These are phyloP conservation scores for Aureobasidium musti DNA, from an alignment of 2,329 filamentous ascomycete genomes.

Conservation along the genomic window DNA sequence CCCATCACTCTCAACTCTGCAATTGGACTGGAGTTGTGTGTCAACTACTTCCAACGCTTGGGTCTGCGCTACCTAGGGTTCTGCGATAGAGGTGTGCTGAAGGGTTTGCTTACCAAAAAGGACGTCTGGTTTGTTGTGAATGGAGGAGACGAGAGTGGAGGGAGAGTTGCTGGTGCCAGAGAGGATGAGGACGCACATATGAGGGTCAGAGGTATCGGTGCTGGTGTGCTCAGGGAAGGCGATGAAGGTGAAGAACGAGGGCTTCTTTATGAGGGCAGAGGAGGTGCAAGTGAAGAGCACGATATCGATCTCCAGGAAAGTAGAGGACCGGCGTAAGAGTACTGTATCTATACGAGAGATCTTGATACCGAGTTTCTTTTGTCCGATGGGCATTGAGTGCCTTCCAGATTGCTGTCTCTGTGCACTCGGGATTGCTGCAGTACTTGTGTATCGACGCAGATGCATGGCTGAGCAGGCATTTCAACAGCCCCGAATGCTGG, in stretches of 20 bases:
- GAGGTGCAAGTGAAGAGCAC: not conserved
- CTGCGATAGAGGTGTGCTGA: constrained; percentile 74
- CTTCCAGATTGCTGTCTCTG: too few relatives aligned
- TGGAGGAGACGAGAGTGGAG: constrained; percentile 63
- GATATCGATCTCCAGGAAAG: constrained; percentile 7
- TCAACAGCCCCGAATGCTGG: too few relatives aligned
- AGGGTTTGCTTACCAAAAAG: constrained; percentile 93
- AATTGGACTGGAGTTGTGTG: constrained; percentile 76
- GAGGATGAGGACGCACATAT: constrained; percentile 31
- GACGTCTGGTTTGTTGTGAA: constrained; percentile 94
- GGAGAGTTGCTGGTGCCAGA: not conserved
- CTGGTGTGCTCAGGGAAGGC: constrained; percentile 43
- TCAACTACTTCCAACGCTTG: constrained; percentile 92
- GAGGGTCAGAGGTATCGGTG: constrained; percentile 37
- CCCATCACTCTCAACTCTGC: constrained; percentile 79
- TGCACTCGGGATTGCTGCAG: too few relatives aligned
- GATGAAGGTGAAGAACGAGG: constrained; percentile 44
- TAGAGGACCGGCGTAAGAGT: not conserved
- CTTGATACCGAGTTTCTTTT: not conserved
- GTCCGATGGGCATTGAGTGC: too few relatives aligned
- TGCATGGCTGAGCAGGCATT: too few relatives aligned
- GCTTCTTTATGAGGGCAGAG: constrained; percentile 36
- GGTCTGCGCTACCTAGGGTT: constrained; percentile 90
- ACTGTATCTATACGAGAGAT: not conserved
- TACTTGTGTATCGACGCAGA: too few relatives aligned